Percentiles rank a stretch among this genome's conserved stretches.
These are phyloP conservation scores for Fusarium bactridioides DNA, from an alignment of 2,329 filamentous ascomycete species.

Conservation along the genomic window DNA sequence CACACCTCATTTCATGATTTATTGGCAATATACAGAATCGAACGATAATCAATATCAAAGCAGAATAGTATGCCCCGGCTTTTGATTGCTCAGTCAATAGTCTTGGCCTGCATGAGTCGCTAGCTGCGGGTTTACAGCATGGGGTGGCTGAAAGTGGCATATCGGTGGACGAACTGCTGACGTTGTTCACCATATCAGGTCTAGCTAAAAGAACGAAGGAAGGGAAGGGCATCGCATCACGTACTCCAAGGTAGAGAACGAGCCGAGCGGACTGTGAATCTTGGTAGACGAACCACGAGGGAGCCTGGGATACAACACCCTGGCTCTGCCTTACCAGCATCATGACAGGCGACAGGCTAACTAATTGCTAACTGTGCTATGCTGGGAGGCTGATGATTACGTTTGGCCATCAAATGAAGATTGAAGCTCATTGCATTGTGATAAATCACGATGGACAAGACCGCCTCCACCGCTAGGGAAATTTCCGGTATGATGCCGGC, in stretches of 20 bases:
- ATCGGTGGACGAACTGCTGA: conserved; percentile 1
- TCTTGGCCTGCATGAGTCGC: conserved; percentile 25
- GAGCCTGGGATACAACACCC: conserved; percentile 5
- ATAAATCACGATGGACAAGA: conserved; percentile 18
- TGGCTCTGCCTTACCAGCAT: neutral
- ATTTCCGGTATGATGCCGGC: conserved; percentile 20
- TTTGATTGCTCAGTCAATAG: conserved; percentile 21
- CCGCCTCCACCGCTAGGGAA: conserved; percentile 11
- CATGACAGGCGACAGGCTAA: conserved; percentile 8
- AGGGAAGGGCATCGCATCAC: too few relatives aligned
- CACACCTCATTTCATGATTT: conserved; percentile 10
- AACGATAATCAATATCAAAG: neutral
- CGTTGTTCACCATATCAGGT: conserved; percentile 12
- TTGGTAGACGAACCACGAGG: conserved; percentile 6
- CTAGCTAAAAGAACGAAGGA: neutral
- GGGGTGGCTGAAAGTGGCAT: conserved; percentile 10
- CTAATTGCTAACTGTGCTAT: neutral
- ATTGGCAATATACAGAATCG: conserved; percentile 19
- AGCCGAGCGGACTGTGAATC: neutral
- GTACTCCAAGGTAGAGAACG: neutral
- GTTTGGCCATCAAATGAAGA: neutral
- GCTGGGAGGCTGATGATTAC: neutral
- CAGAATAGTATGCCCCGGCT: neutral
- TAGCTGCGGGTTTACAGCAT: conserved; percentile 13
- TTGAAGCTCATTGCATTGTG: neutral